Conservation (phyloP, 1,284 basidiomycete species). For the Inonotus hispidus region DNA sequence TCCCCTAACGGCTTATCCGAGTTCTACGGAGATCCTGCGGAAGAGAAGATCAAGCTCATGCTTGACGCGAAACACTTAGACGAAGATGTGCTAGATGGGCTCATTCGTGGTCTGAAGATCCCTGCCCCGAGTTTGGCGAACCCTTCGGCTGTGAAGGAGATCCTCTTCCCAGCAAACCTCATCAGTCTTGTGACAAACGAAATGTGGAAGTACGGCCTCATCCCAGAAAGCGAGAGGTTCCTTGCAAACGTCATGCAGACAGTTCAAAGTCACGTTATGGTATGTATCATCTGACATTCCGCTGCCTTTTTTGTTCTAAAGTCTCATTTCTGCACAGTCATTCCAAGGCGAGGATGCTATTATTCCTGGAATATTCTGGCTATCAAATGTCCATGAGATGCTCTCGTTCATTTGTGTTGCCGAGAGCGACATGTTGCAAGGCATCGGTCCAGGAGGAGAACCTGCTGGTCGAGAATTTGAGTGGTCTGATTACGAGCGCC, state of each 20-base stretch:
- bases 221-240: conserved; percentile 96
- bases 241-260: conserved; percentile 99
- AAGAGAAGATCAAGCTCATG: conserved; percentile 93
- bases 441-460: conserved; percentile 95
- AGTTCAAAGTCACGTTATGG: conserved; percentile 97
- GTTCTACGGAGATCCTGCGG: conserved; percentile 83
- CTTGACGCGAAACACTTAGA: conserved; percentile 90
- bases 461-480: conserved; percentile 88
- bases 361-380: conserved; percentile 96
- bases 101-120: conserved; percentile 91
- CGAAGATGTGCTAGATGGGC: conserved; percentile 89
- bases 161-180: conserved; percentile 98
- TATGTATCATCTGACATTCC: conserved; percentile 35
- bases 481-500: conserved; percentile 95
- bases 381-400: conserved; percentile 99
- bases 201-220: conserved; percentile 99
- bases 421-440: conserved; percentile 97
- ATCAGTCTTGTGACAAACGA: conserved; percentile 98
- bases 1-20: conserved; percentile 68
- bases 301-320: conserved; percentile 6
- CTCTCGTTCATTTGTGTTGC: conserved; percentile 98
- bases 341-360: conserved; percentile 95
- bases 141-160: conserved; percentile 93
- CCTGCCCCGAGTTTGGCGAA: conserved; percentile 88
- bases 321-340: conserved; percentile 42